Conservation (phyloP, 176 grass and related monocot genomes). For the Cenchrus fungigraminus region DNA sequence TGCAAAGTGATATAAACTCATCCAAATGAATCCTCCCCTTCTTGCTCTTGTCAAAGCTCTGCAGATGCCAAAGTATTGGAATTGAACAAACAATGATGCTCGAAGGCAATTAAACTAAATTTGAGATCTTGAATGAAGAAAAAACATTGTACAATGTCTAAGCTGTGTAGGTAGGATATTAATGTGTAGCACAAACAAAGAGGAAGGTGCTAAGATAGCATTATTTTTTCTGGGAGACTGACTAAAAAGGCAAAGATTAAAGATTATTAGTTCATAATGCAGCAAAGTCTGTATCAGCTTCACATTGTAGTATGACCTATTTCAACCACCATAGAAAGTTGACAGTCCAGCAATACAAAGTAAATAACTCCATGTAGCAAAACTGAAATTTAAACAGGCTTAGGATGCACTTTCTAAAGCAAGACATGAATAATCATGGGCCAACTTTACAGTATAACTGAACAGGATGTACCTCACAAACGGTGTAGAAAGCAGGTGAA, state of each 20-base stretch:
- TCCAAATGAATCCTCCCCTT: slow-evolving; percentile 78
- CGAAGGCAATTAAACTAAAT: neutral
- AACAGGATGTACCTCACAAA: slow-evolving; percentile 46
- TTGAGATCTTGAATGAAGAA: neutral
- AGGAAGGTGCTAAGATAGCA: neutral
- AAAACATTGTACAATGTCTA: neutral
- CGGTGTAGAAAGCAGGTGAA: slow-evolving; percentile 46
- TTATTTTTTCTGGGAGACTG: neutral
- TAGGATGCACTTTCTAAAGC: neutral
- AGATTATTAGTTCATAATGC: neutral
- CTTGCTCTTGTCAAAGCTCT: slow-evolving; percentile 96
- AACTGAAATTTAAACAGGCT: neutral
- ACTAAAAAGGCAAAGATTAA: neutral
- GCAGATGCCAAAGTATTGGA: neutral
- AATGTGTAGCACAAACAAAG: neutral
- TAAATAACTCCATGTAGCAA: neutral
- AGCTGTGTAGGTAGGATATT: neutral
- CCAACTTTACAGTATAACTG: slow-evolving; percentile 1
- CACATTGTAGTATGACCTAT: neutral
- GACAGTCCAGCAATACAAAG: neutral
- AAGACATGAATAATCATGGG: neutral
- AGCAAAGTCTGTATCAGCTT: neutral
- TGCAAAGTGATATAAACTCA: slow-evolving; percentile 87
- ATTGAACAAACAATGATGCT: slow-evolving; percentile 18
- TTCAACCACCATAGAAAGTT: neutral